Percentiles rank a stretch among this genome's conserved stretches.
phyloP scores from a whole-genome alignment of 345 rosid species.

The Euphorbia peplus region DNA sequence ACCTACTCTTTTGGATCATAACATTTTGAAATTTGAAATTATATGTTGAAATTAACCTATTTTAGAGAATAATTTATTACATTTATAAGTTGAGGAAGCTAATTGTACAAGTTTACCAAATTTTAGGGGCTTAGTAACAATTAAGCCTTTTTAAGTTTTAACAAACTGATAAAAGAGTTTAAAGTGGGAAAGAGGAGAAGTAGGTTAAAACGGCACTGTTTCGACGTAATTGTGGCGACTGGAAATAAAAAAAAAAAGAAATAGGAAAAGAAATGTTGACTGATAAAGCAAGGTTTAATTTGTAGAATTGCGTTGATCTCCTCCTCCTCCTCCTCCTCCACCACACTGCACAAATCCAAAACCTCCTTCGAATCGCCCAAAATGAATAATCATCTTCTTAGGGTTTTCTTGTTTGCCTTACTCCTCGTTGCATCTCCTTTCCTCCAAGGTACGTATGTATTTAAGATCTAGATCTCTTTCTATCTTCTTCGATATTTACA shows the following conservation, averaged over 20 bases:
- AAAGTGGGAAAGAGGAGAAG: too few relatives aligned
- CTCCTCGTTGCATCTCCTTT: slow-evolving; percentile 70
- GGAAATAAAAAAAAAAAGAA: background rate
- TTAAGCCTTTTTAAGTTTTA: too few relatives aligned
- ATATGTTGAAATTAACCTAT: too few relatives aligned
- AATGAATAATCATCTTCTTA: slow-evolving; percentile 44
- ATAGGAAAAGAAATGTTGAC: too few relatives aligned
- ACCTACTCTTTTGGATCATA: too few relatives aligned
- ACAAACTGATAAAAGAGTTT: background rate
- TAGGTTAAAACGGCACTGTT: background rate
- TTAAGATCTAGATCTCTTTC: slow-evolving; percentile 52
- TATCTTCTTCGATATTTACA: background rate
- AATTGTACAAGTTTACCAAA: too few relatives aligned
- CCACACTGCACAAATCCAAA: background rate
- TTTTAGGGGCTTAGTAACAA: too few relatives aligned
- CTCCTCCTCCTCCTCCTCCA: background rate
- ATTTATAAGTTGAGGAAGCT: too few relatives aligned
- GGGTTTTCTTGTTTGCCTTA: slow-evolving; percentile 61
- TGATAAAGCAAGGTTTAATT: background rate
- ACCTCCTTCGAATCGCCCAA: background rate
- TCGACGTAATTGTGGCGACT: background rate
- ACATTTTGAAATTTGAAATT: too few relatives aligned
- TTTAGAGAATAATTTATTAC: too few relatives aligned
- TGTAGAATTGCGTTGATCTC: background rate
- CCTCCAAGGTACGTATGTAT: slow-evolving; percentile 52